Base-by-base conservation (phyloP, 2,329 filamentous ascomycete genomes). In the Dothistroma pini region DNA sequence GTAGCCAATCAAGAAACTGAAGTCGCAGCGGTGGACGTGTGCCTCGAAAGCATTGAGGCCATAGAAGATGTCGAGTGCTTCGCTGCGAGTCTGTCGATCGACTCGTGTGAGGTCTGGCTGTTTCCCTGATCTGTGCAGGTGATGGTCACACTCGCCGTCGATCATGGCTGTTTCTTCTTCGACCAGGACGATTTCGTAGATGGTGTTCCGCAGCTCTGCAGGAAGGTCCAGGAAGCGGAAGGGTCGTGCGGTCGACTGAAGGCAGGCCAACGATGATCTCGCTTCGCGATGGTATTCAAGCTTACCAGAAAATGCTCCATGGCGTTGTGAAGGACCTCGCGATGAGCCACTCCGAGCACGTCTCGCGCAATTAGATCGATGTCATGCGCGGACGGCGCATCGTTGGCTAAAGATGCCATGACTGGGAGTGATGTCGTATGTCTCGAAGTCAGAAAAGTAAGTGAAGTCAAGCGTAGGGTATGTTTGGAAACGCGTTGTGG, bases 211-310 rank as follows among this genome's bases (percentile, higher is more conserved):
- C n/a, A 57, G 38, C 31, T 57, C 55, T 21, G 48, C 22, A n/a
- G 41, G 41, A 9, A 57, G 44, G 16, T 57, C 55, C 1, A 57
- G 55, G 41, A 57, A 50, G 41, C 55, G 55, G 38, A 57, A 57
- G 4, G 55, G 55, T 7, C 12, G 10, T 10, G 47, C 22, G 21
- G 34, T 19, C 25, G 25, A 29, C 2, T 3, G 25, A 6, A 29
- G 25, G 25, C 25, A 29, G 25, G 25, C 6, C 25, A 29, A 29
- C 25, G 25, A 29, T 29, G 25, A 29, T 6, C 6, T 6, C 25
- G 35, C 35, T 22, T 38, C 29, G 19, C 48, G 22, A n/a, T 21
- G 48, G 7, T 31, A 5, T 22, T 51, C 5, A n/a, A 21, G 6
- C 14, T 22, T 14, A 51, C 48, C 16, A 31, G 11, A 3, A 31